Base-by-base conservation (phyloP, 345 rosid genomes). In the Corchorus olitorius region DNA sequence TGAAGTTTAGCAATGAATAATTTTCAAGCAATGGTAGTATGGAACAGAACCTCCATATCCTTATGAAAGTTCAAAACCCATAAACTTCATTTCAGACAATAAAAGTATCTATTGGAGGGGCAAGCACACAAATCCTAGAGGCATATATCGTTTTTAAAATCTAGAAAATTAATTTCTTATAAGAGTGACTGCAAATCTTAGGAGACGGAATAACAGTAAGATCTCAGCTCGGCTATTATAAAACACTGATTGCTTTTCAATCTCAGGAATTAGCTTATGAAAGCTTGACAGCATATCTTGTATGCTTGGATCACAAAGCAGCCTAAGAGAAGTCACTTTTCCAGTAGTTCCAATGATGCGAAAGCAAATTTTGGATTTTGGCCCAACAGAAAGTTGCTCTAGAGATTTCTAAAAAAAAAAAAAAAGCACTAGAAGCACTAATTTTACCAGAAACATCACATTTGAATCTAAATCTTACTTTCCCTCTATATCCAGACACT, bases 1-100 rank as follows among this genome's bases (percentile, higher is more conserved):
- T 34, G 35, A 37, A 72, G 49, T 58, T 54, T 41, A 66, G 37
- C 71, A 64, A 19, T 49, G 45, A 46, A 72, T n/a, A 33, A n/a
- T 35, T 39, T 27, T 70, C 55, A 65, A 33, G 53, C 70, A 56
- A 77, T 15, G 9, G 35, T 27, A 27, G 27, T 27, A 27, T 27
- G 27, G 27, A 63, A 6, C 35, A 27, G 27, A 48, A 54, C 80
- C 22, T 50, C 12, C 53, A 20, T 34, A 27, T 33, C 37, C 16
- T 70, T 34, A 22, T 17, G 20, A 45, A 22, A 27, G 43, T 20
- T 45, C 46, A 46, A 10, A 43, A 10, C 14, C 37, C 17, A 61
- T 45, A 73, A 59, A 45, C 41, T 27, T 20, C 22, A 61, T 12
- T 48, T 45, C 17, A 62, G 13, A 52, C 3, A 15, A 52, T 7